Base-by-base conservation (phyloP, 805 yeast species). In the Pichia thaimueangensis region DNA sequence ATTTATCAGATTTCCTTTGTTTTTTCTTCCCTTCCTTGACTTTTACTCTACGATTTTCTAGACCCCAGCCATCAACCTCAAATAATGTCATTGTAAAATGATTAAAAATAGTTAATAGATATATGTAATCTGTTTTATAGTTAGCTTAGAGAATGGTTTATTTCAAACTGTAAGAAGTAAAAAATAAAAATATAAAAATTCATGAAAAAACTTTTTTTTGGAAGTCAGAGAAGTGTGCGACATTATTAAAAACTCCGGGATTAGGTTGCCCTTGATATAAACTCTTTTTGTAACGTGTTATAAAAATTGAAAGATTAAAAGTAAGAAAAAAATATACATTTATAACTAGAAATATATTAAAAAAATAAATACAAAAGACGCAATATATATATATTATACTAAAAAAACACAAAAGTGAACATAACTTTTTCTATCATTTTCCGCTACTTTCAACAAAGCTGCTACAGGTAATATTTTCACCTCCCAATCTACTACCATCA, bases 1-100 rank as follows among this genome's bases (percentile, higher is more conserved):
- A 43, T 35, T 45, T 51, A 42, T 49, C 43, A 20, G 37, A 47
- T 45, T 51, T 51, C 31, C 60, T 62, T 50, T 46, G 31, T 16
- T 33, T 48, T 40, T 49, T 45, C 19, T 42, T 40, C 15, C 24
- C 42, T 6, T 58, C 54, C 2, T 70, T 69, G 23, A 73, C 78
- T 32, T 65, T 57, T 12, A 83, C 76, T 34, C 73, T 68, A 44
- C 68, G 64, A 36, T 70, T 56, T 49, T 78, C 75, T 41, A 86
- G 58, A 49, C 80, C 72, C 96, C 96, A 86, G 15, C 94, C 95
- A 40, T 79, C 86, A 17, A 83, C 88, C 57, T 81, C 73, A 57
- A 86, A 86, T 48, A 86, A 68, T 25, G 85, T 74, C 89, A 82
- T 82, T n/a, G n/a, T n/a, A n/a, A n/a, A n/a, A n/a, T n/a, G n/a